A percentile compares a stretch with the other conserved stretches of the same genome.
These are phyloP conservation scores for Paxillus involutus DNA, from an alignment of 768 basidiomycete genomes.

Conservation along the genomic window DNA sequence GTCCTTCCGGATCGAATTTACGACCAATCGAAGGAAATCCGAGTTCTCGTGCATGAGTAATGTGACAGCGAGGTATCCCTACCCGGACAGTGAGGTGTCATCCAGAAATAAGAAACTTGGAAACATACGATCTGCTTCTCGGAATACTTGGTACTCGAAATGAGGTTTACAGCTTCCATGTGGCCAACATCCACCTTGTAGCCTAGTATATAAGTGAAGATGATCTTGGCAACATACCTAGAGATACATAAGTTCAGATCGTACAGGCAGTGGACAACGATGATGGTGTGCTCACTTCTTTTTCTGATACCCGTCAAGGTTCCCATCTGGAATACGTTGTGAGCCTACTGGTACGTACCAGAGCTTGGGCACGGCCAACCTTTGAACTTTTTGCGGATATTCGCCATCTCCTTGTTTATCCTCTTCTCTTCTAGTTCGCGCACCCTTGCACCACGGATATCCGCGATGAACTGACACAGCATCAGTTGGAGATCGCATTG, in stretches of 20 bases:
- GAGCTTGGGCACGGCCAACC: constrained; percentile 42
- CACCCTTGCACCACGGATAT: constrained; percentile 94
- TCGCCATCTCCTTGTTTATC: constrained; percentile 99
- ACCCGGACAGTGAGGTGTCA: constrained; percentile 4
- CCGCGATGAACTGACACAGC: constrained; percentile 87
- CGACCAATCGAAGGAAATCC: constrained; percentile 92
- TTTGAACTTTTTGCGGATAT: constrained; percentile 99
- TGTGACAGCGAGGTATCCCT: constrained; percentile 98
- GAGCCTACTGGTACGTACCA: constrained; percentile 2
- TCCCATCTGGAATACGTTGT: constrained; percentile 58
- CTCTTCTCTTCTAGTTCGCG: constrained; percentile 97
- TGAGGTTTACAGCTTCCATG: constrained; percentile 99
- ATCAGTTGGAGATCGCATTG: constrained; percentile 6
- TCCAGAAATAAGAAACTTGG: not conserved
- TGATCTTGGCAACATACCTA: constrained; percentile 97
- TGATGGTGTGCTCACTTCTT: constrained; percentile 66
- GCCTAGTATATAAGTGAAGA: constrained; percentile 98
- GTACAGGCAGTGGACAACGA: constrained; percentile 10
- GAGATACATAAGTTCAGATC: constrained; percentile 13
- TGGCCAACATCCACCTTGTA: constrained; percentile 99
- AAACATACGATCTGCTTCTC: constrained; percentile 95
- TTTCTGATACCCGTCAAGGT: constrained; percentile 88
- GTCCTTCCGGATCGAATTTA: constrained; percentile 98
- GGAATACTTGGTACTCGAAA: constrained; percentile 92
- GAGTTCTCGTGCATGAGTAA: constrained; percentile 99